phyloP scores from a whole-genome alignment of 257 asterid species.

The Primulina huaijiensis region DNA sequence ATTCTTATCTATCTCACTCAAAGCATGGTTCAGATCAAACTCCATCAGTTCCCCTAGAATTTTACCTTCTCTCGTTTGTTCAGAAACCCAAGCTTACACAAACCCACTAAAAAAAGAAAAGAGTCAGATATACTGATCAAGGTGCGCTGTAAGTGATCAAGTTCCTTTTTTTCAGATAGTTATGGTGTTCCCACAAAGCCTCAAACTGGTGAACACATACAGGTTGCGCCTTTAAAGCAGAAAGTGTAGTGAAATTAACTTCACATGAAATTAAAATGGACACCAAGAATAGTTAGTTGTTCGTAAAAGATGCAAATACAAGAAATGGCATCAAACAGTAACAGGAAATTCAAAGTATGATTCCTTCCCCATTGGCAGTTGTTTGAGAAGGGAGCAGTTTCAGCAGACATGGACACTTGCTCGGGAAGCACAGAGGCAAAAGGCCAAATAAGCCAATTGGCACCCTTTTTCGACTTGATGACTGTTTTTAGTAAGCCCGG shows the following conservation, averaged over 20 bases:
- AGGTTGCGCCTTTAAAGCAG: conserved; percentile 50
- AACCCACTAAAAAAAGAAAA: conserved; percentile 7
- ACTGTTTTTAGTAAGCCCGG: conserved; percentile 13
- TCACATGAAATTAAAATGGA: conserved; percentile 24
- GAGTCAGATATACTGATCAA: conserved; percentile 15
- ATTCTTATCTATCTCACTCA: conserved; percentile 60
- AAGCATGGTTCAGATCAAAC: conserved; percentile 83
- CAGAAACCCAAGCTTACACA: conserved; percentile 24
- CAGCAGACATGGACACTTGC: conserved; percentile 85
- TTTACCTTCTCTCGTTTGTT: conserved; percentile 6
- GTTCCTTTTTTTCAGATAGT: conserved; percentile 18
- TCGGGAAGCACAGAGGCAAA: conserved; percentile 62
- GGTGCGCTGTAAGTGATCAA: conserved; percentile 33
- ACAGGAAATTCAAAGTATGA: conserved; percentile 79
- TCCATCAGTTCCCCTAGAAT: conserved; percentile 55
- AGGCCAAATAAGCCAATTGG: conserved; percentile 66
- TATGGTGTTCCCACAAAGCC: conserved; percentile 32
- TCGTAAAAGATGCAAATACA: conserved; percentile 26
- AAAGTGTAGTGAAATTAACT: conserved; percentile 33
- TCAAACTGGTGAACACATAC: conserved; percentile 30
- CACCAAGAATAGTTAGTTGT: not conserved
- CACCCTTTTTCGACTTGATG: conserved; percentile 62
- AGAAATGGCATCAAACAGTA: conserved; percentile 63
- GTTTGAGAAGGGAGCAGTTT: conserved; percentile 58
- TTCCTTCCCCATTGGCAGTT: conserved; percentile 81